Evolutionary conservation across 345 rosid species (phyloP).

Genomic region (Corchorus capsularis): DNA sequence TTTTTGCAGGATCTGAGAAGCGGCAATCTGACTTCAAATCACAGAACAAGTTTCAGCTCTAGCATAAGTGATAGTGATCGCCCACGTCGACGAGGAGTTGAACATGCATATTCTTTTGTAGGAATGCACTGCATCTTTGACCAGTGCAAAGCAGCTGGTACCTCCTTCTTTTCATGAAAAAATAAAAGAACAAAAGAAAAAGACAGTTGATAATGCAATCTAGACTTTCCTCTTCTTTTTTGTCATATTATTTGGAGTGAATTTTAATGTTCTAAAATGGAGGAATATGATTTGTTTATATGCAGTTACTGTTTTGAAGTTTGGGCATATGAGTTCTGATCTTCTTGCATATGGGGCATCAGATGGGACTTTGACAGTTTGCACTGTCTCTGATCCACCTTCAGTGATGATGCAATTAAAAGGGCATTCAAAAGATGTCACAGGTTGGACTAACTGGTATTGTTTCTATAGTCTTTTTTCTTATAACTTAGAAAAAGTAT

Average conservation of each 20-base stretch:
- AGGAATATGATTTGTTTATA: constrained; percentile 27
- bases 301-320: constrained; percentile 92
- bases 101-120: constrained; percentile 88
- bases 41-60: constrained; percentile 78
- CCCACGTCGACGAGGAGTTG: constrained; percentile 53
- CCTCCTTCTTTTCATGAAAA: background rate
- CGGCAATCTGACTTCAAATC: constrained; percentile 63
- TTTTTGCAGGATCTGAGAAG: constrained; percentile 64
- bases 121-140: constrained; percentile 99
- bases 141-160: constrained; percentile 96
- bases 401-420: constrained; percentile 55
- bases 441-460: constrained; percentile 95
- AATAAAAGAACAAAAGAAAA: too few species aligned
- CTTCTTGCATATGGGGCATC: constrained; percentile 94
- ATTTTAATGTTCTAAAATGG: constrained; percentile 11
- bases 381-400: constrained; percentile 78
- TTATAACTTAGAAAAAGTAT: constrained; percentile 26
- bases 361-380: constrained; percentile 89
- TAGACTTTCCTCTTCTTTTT: constrained; percentile 11
- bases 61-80: constrained; percentile 71
- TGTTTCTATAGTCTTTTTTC: constrained; percentile 50
- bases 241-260: background rate
- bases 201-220: background rate
- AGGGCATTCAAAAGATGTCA: constrained; percentile 85
- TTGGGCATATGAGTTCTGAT: constrained; percentile 95